A percentile compares a stretch with the other conserved stretches of the same genome.
Evolutionary conservation across 2,329 filamentous ascomycete genomes (phyloP).

Genomic region (Coleophoma crateriformis): DNA sequence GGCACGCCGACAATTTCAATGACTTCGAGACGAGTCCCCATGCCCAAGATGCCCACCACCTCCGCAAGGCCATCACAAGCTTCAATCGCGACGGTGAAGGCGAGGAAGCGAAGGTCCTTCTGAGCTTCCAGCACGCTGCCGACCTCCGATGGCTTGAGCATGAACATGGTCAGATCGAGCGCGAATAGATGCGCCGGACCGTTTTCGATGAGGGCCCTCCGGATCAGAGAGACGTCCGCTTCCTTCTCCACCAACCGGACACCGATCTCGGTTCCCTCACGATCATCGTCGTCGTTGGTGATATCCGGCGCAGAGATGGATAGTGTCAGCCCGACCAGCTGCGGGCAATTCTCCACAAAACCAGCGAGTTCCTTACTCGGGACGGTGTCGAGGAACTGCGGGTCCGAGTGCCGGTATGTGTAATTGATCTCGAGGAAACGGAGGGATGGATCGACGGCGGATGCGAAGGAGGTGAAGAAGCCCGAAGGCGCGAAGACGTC

Average conservation of each 20-base stretch:
- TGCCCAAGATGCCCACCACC: conserved; percentile 5
- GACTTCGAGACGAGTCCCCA: conserved; percentile 8
- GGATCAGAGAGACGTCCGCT: neutral
- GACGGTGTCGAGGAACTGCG: conserved; percentile 11
- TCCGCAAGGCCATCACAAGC: conserved; percentile 14
- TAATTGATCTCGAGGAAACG: conserved; percentile 41
- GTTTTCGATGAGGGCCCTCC: conserved; percentile 7
- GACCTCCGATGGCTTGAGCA: conserved; percentile 27
- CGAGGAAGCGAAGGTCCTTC: conserved; percentile 30
- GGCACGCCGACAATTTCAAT: conserved; percentile 20
- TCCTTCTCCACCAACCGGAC: conserved; percentile 7
- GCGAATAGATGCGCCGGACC: conserved; percentile 22
- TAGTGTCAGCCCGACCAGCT: conserved; percentile 11
- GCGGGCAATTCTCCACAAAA: conserved; percentile 7
- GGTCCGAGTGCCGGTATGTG: conserved; percentile 35
- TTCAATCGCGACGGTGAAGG: conserved; percentile 21
- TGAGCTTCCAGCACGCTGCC: conserved; percentile 26
- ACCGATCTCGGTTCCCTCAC: conserved; percentile 16
- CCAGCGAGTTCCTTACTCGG: conserved; percentile 7
- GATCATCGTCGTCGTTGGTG: conserved; percentile 17
- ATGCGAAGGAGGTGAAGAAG: conserved; percentile 29
- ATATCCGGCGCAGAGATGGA: conserved; percentile 12
- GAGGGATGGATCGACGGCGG: conserved; percentile 21
- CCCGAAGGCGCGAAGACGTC: conserved; percentile 37
- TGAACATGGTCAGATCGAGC: conserved; percentile 32